Evolutionary conservation across 257 asterid species (phyloP).

Genomic region (Przewalskia tangutica): DNA sequence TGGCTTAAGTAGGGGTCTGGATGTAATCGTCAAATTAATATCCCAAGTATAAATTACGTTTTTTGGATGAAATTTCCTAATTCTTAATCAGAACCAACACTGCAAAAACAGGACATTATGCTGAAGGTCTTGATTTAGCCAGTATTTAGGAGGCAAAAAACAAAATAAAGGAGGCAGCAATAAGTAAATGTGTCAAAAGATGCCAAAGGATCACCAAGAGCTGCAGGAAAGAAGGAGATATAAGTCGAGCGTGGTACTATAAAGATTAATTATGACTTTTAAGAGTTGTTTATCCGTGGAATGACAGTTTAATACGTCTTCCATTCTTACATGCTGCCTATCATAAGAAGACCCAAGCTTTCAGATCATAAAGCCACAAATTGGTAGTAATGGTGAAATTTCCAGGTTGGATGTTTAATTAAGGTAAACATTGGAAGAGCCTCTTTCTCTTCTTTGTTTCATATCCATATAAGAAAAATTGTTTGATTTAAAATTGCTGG

Average conservation of each 20-base stretch:
- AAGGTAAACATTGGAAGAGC: not conserved
- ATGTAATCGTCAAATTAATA: not conserved
- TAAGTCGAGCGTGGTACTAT: not conserved
- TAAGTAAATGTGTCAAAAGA: not conserved
- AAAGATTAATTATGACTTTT: not conserved
- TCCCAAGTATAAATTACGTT: not conserved
- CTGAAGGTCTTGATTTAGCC: not conserved
- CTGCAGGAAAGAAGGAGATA: not conserved
- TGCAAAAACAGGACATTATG: not conserved
- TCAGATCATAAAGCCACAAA: not conserved
- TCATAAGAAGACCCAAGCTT: not conserved
- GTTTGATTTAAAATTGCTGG: not conserved
- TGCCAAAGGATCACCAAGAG: not conserved
- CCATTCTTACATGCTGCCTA: not conserved
- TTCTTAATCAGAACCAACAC: not conserved
- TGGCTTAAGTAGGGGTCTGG: not conserved
- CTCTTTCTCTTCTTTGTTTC: not conserved
- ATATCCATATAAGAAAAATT: not conserved
- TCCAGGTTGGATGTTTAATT: not conserved
- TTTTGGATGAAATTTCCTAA: not conserved
- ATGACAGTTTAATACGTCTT: not conserved
- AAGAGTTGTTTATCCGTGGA: not conserved
- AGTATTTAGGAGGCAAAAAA: not conserved
- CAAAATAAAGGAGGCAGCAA: not conserved
- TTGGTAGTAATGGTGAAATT: not conserved